Percentiles rank a stretch among this genome's conserved stretches.
These are phyloP conservation scores for Letharia columbiana DNA, from an alignment of 495 filamentous ascomycete genomes.

Conservation along the genomic window DNA sequence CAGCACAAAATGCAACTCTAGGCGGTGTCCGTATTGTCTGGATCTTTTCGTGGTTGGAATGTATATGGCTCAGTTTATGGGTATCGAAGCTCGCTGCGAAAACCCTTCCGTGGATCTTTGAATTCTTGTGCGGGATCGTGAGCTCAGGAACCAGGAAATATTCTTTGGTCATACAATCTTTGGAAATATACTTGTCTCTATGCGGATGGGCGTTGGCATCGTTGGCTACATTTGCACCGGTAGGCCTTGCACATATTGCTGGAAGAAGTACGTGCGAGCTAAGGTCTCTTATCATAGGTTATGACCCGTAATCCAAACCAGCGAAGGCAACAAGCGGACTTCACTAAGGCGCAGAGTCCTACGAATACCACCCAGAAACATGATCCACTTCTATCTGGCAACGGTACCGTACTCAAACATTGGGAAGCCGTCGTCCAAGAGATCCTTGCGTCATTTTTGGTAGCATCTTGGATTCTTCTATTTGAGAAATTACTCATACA, in stretches of 20 bases:
- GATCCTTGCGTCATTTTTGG: constrained; percentile 66
- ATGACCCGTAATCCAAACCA: constrained; percentile 44
- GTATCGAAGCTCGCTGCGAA: constrained; percentile 73
- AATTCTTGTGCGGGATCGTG: constrained; percentile 80
- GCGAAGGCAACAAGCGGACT: constrained; percentile 18
- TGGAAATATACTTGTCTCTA: constrained; percentile 82
- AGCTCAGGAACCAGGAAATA: constrained; percentile 91
- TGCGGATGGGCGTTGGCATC: constrained; percentile 77
- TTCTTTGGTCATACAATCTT: constrained; percentile 63
- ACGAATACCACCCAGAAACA: constrained; percentile 35
- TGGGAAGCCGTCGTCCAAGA: constrained; percentile 60
- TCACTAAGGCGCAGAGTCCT: constrained; percentile 25
- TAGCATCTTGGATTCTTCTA: constrained; percentile 69
- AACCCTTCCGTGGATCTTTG: constrained; percentile 70
- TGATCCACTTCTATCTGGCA: constrained; percentile 13
- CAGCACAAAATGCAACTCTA: constrained; percentile 43
- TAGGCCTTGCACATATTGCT: constrained; percentile 29
- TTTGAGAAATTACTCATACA: constrained; percentile 79
- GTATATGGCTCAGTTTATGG: constrained; percentile 87
- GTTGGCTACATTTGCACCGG: constrained; percentile 66
- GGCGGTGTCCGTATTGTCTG: constrained; percentile 60
- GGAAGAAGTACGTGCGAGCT: not conserved
- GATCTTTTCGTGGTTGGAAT: constrained; percentile 88
- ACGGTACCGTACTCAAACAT: constrained; percentile 31
- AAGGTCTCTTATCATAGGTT: constrained; percentile 33